Evolutionary conservation across 2,329 filamentous ascomycete species (phyloP), one percentile per base, ranked within the genome.

Genomic region (Fusarium sp.): DNA sequence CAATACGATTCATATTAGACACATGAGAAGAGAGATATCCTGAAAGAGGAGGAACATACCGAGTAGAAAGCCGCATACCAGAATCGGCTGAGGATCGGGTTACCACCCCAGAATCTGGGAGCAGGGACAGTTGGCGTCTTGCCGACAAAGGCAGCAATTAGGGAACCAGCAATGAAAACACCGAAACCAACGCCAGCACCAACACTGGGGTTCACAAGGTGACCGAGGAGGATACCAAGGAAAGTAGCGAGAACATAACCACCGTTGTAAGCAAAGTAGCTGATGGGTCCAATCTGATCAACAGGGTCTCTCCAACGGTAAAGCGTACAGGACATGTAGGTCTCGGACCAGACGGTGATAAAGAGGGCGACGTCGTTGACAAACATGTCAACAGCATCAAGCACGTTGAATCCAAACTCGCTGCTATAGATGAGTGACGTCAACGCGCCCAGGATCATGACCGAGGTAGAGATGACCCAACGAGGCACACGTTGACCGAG

Each of bases 41-140:
- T 1, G 1, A 1, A 7, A 11, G 1, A 9, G 16, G 6, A 3
- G 9, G 2, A 11, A 71, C 83, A 76, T 80, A 85, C 85, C 3
- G 84, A 86, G 74, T 87, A 87, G 61, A 85, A 85, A 0, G 77
- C 75, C 34, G 85, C 69, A 56, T 82, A 87, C 82, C 84, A 87
- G 58, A 86, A 81, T 5, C 79, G 79, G 44, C 76, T 76, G 0
- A 81, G 50, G 10, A 82, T 67, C 0, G 64, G n/a, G 29, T 79
- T 83, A 0, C 68, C 69, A 0, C 77, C 77, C 78, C 81, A 86
- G 71, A 85, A 82, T 0, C 77, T 69, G 0, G 83, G 77, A 4
- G 82, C 82, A 25, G 68, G 66, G 14, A 75, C 60, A 10, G 77
- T 70, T 0, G 84, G 84, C 0, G 75, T 79, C 38, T 77, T 80